Base-by-base conservation (phyloP, 2,329 filamentous ascomycete genomes). In the Penicillium polonicum region DNA sequence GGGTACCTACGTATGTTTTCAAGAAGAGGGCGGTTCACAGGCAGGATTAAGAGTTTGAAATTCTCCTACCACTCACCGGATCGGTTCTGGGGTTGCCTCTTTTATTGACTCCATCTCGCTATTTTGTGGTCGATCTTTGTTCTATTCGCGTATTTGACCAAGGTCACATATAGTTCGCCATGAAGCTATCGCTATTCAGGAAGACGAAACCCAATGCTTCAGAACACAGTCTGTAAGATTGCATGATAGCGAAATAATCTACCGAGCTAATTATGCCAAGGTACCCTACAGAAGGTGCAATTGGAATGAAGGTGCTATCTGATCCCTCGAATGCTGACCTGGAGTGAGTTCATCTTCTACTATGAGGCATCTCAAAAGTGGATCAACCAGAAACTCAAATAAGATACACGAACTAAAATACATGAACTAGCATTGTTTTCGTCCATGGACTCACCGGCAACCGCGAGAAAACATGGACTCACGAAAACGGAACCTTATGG, bases 401-500 rank as follows among this genome's bases (percentile, higher is more conserved):
- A 33, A 8, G n/a, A n/a, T 8, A 13, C 13, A 15, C 4, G 6
- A 25, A 29, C 39, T 57, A 9, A 57, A 2, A 19, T n/a, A 10
- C 7, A 35, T 10, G 0, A 33, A 27, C 17, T 33, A 57, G 55
- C 21, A 43, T 57, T 10, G 5, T 57, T 6, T 53, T 57, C 5
- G 29, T 57, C 2, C 55, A 57, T 6, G 55, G 55, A 15, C 38
- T 57, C 3, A 43, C 55, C 2, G 42, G 35, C n/a, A 48, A 57
- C 29, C 55, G 55, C 2, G 43, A 46, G 21, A 48, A 25, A 42
- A 57, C 55, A 25, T 57, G 55, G 55, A 48, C 35, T 12, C 49
- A 57, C 15, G 45, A 63, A 48, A 69, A 69, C 21, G 65, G 62
- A 31, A 68, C 58, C 9, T 63, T 69, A 42, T 70, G 68, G 68